phyloP scores from a whole-genome alignment of 164 flowering plant genomes.

The Vitis rotundifolia region DNA sequence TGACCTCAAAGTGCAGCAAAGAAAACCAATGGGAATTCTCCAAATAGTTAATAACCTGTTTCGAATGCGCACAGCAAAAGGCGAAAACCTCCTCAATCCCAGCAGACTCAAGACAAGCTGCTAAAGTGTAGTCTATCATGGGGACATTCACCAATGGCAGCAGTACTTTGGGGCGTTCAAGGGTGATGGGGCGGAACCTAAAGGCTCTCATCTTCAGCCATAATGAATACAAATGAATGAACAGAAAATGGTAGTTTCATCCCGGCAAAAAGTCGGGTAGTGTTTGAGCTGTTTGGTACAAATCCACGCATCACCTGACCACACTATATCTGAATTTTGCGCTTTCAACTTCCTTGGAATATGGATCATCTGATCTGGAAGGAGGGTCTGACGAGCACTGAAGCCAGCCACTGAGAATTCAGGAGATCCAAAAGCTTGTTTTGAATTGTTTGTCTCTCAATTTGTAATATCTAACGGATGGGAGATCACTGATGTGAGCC shows the following conservation, averaged over 20 bases:
- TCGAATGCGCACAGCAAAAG: no score
- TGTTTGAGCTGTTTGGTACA: conserved; percentile 36
- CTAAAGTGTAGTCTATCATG: no score
- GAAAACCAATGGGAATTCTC: no score
- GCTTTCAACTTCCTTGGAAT: conserved; percentile 30
- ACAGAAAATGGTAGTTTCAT: conserved; percentile 30
- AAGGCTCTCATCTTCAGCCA: conserved; percentile 69
- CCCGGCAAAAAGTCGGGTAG: conserved; percentile 30
- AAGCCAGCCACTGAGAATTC: conserved; percentile 1
- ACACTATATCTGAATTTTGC: conserved; percentile 20
- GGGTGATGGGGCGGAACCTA: no score
- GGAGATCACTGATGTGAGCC: conserved; percentile 25
- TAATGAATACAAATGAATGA: conserved; percentile 72
- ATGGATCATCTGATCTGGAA: conserved; percentile 27
- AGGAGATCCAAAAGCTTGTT: conserved; percentile 17
- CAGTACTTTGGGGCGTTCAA: no score
- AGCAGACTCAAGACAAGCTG: no score
- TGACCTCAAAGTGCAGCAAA: no score
- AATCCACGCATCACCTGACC: conserved; percentile 33
- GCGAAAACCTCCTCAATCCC: no score
- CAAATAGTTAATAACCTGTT: no score
- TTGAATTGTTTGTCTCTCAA: conserved; percentile 10
- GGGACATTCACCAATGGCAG: no score
- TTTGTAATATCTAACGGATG: conserved; percentile 14
- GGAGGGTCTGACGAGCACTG: conserved; percentile 4